Conservation (phyloP, 2,329 filamentous ascomycete genomes). For the Pyrenochaeta sp. region DNA sequence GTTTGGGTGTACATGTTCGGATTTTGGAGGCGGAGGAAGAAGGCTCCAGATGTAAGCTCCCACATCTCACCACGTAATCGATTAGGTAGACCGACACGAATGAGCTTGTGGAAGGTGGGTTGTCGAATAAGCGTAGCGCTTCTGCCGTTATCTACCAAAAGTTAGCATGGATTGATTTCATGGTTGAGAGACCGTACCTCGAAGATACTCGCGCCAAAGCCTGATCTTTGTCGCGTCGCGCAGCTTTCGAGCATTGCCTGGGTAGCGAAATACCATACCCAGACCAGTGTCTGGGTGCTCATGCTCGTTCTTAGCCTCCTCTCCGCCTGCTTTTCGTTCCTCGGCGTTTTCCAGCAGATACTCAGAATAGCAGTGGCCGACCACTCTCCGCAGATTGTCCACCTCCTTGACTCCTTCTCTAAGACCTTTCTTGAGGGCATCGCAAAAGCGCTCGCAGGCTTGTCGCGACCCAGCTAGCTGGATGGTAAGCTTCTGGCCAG, state of each 20-base stretch:
- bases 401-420: slow-evolving; percentile 88
- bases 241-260: slow-evolving; percentile 91
- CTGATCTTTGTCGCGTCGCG: slow-evolving; percentile 97
- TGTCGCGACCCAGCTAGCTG: slow-evolving; percentile 89
- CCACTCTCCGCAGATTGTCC: slow-evolving; percentile 80
- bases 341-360: slow-evolving; percentile 59
- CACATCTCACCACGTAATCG: slow-evolving; percentile 92
- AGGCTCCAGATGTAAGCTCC: slow-evolving; percentile 91
- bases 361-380: slow-evolving; percentile 84
- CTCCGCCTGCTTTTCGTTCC: slow-evolving; percentile 42
- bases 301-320: slow-evolving; percentile 54
- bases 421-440: slow-evolving; percentile 89
- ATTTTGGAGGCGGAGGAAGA: slow-evolving; percentile 86
- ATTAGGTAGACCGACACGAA: slow-evolving; percentile 93
- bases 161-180: slow-evolving; percentile 16
- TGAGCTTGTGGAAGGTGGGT: slow-evolving; percentile 96
- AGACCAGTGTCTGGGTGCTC: slow-evolving; percentile 89
- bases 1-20: slow-evolving; percentile 87
- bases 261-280: slow-evolving; percentile 92
- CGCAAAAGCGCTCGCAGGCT: slow-evolving; percentile 94
- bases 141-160: slow-evolving; percentile 77
- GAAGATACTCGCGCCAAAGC: slow-evolving; percentile 94
- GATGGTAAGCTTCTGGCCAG: slow-evolving; percentile 85
- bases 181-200: slow-evolving; percentile 54
- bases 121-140: slow-evolving; percentile 93